Evolutionary conservation across 768 basidiomycete species (phyloP).

Genomic region (Podaxis sp.): DNA sequence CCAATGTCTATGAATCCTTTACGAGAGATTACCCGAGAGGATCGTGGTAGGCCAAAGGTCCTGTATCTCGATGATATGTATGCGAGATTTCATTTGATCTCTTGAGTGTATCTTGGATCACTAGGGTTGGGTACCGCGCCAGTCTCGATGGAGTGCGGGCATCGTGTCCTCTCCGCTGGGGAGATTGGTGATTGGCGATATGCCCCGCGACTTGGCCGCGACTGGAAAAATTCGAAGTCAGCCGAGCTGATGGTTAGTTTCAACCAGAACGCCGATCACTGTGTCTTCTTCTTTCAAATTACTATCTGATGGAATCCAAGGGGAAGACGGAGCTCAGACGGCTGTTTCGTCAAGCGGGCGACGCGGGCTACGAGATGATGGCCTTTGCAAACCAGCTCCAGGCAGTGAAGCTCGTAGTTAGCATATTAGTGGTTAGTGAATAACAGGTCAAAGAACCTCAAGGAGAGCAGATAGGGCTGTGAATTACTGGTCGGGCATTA

Average conservation of each 20-base stretch:
- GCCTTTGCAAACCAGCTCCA: neutral
- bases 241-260: neutral
- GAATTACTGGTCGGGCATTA: neutral
- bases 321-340: neutral
- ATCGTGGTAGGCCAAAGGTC: neutral
- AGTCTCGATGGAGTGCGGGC: neutral
- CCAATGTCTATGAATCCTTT: neutral
- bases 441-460: neutral
- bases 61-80: neutral
- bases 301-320: neutral
- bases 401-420: neutral
- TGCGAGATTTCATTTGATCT: conserved; percentile 8
- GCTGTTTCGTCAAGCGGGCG: neutral
- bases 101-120: conserved; percentile 1
- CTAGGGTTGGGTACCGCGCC: neutral
- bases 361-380: neutral
- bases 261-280: conserved; percentile 9
- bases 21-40: neutral
- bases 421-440: neutral
- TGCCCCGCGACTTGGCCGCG: neutral
- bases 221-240: neutral
- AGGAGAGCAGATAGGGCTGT: too few species aligned
- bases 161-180: neutral
- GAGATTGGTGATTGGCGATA: neutral
- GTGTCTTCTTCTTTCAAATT: neutral